These are phyloP conservation scores for Pulveroboletus ravenelii DNA, from an alignment of 768 basidiomycete genomes.

Conservation along the genomic window DNA sequence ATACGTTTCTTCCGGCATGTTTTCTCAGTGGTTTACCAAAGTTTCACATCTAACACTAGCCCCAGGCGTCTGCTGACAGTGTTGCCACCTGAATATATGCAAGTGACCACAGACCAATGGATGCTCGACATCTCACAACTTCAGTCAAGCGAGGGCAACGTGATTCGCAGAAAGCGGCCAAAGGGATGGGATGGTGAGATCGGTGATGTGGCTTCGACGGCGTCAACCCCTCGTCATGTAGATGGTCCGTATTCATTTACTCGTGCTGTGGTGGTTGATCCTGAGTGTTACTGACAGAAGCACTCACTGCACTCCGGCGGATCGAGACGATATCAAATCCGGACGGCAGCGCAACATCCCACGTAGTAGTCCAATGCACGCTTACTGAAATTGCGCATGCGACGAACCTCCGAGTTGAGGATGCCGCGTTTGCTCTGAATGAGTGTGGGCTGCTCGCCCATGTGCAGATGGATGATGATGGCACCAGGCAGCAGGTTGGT, in stretches of 20 bases:
- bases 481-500: conserved; percentile 42
- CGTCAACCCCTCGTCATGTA: conserved; percentile 33
- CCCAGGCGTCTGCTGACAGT: conserved; percentile 54
- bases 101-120: conserved; percentile 41
- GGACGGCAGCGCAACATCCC: conserved; percentile 68
- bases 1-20: conserved; percentile 77
- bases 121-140: conserved; percentile 38
- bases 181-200: conserved; percentile 79
- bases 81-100: conserved; percentile 49
- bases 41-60: background rate
- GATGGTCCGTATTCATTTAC: conserved; percentile 34
- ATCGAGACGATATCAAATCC: conserved; percentile 54
- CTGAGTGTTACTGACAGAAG: conserved; percentile 35
- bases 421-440: conserved; percentile 83
- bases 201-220: conserved; percentile 32
- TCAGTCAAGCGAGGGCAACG: conserved; percentile 32
- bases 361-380: conserved; percentile 64
- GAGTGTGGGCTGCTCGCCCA: conserved; percentile 74
- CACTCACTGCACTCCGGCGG: conserved; percentile 49
- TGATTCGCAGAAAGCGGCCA: conserved; percentile 40
- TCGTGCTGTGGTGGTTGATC: background rate
- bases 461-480: conserved; percentile 29
- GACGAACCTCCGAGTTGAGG: conserved; percentile 78
- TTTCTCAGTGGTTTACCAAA: background rate
- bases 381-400: conserved; percentile 74